Evolutionary conservation across 176 grass and related monocot species (phyloP).

Genomic region (Thalia dealbata): DNA sequence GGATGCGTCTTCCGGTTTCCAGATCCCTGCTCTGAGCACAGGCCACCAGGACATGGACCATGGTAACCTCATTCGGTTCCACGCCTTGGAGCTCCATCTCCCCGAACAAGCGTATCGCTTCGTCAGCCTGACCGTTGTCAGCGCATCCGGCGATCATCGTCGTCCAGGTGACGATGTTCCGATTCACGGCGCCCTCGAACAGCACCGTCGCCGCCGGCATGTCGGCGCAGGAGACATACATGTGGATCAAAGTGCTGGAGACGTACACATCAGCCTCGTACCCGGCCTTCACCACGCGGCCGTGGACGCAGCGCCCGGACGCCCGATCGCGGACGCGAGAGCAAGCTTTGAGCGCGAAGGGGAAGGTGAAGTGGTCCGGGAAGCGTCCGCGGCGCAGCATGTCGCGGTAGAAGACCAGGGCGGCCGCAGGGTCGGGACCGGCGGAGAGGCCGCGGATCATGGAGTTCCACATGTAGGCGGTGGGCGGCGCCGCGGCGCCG

Average conservation of each 20-base stretch:
- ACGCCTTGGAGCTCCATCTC: slow-evolving; percentile 10
- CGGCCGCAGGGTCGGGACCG: neutral
- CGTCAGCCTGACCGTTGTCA: slow-evolving; percentile 1
- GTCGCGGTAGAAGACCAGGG: slow-evolving; percentile 21
- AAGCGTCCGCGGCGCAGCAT: slow-evolving; percentile 16
- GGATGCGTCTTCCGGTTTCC: slow-evolving; percentile 26
- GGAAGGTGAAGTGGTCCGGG: slow-evolving; percentile 37
- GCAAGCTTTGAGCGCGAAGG: slow-evolving; percentile 30
- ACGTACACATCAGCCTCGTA: slow-evolving; percentile 27
- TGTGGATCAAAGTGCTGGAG: slow-evolving; percentile 21
- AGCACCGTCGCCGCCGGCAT: neutral
- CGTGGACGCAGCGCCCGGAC: slow-evolving; percentile 16
- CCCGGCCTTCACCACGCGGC: slow-evolving; percentile 21
- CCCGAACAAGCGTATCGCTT: slow-evolving; percentile 25
- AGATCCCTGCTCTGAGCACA: slow-evolving; percentile 30
- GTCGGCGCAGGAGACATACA: slow-evolving; percentile 7
- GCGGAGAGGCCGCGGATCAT: slow-evolving; percentile 6
- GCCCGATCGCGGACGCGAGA: neutral
- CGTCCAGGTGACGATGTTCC: slow-evolving; percentile 36
- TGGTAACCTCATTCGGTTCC: slow-evolving; percentile 28
- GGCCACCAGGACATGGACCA: slow-evolving; percentile 27
- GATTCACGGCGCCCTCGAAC: slow-evolving; percentile 23
- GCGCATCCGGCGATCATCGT: slow-evolving; percentile 31
- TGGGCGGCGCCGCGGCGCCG: neutral
- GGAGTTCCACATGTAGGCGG: slow-evolving; percentile 16